These are phyloP conservation scores for Zalerion maritima DNA, from an alignment of 495 filamentous ascomycete genomes.

Conservation along the genomic window DNA sequence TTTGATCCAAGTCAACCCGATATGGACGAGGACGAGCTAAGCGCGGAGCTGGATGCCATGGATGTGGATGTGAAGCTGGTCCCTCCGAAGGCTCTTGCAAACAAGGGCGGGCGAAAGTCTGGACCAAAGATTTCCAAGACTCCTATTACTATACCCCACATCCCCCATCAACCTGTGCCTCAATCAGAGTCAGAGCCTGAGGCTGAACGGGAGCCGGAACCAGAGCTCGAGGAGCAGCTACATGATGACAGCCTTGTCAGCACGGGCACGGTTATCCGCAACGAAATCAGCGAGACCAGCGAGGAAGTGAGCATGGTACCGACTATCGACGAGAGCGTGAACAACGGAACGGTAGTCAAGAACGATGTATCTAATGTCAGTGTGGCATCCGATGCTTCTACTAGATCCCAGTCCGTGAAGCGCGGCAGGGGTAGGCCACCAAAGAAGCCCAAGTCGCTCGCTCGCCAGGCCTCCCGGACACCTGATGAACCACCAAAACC, in stretches of 20 bases:
- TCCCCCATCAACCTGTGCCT: conserved; percentile 8
- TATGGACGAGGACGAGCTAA: conserved; percentile 30
- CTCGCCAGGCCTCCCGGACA: too few relatives aligned
- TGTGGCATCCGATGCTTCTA: too few relatives aligned
- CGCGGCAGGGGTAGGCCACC: too few relatives aligned
- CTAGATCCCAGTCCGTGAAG: too few relatives aligned
- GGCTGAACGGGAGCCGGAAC: conserved; percentile 11
- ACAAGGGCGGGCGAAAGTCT: too few relatives aligned
- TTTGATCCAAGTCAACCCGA: conserved; percentile 25
- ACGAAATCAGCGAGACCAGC: conserved; percentile 11
- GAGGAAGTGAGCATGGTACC: conserved; percentile 8
- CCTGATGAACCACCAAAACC: too few relatives aligned
- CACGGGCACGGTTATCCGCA: conserved; percentile 26
- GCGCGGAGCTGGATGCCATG: conserved; percentile 28
- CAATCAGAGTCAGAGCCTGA: conserved; percentile 17
- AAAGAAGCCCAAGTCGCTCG: too few relatives aligned
- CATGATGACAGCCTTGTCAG: conserved; percentile 27
- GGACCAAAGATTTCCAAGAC: too few relatives aligned
- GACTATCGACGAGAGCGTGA: conserved; percentile 5
- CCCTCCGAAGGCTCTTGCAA: too few relatives aligned
- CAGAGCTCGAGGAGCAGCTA: conserved; percentile 14
- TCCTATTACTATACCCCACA: too few relatives aligned
- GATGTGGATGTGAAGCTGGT: conserved; percentile 28
- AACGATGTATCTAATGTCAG: too few relatives aligned
- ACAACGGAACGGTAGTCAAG: too few relatives aligned